A percentile compares a stretch with the other conserved stretches of the same genome.
Evolutionary conservation across 768 basidiomycete species (phyloP).

Genomic region (Boletales sp.): DNA sequence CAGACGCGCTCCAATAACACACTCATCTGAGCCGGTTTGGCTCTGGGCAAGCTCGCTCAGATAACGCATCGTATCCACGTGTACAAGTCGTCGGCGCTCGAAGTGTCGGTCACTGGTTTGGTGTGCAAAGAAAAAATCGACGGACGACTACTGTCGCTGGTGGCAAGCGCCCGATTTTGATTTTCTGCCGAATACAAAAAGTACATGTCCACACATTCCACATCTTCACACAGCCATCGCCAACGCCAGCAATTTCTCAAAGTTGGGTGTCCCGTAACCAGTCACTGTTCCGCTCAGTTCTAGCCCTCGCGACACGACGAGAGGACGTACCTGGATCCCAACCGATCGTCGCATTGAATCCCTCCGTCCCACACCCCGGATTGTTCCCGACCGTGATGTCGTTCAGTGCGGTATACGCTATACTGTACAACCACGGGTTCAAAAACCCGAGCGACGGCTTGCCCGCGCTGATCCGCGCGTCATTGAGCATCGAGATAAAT

Average conservation of each 20-base stretch:
- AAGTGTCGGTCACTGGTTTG: constrained; percentile 65
- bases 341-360: constrained; percentile 58
- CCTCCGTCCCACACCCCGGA: constrained; percentile 57
- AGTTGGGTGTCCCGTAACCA: constrained; percentile 54
- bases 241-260: constrained; percentile 41
- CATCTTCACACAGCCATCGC: constrained; percentile 20
- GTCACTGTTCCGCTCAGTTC: constrained; percentile 38
- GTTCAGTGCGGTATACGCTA: constrained; percentile 38
- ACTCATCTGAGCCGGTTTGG: constrained; percentile 70
- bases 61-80: constrained; percentile 70
- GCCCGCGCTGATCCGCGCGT: constrained; percentile 46
- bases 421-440: constrained; percentile 56
- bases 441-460: constrained; percentile 56
- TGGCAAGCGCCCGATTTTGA: too few relatives aligned
- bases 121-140: constrained; percentile 42
- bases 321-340: constrained; percentile 54
- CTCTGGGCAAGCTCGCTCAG: constrained; percentile 83
- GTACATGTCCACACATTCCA: too few relatives aligned
- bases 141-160: too few relatives aligned
- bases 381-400: constrained; percentile 60
- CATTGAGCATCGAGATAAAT: constrained; percentile 62
- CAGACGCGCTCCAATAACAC: too few relatives aligned
- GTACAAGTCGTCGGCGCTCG: constrained; percentile 66
- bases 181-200: too few relatives aligned
- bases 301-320: background rate